These are phyloP conservation scores for Phytophthora megakarya DNA, from an alignment of 352 stramenopile genomes.

Conservation along the genomic window DNA sequence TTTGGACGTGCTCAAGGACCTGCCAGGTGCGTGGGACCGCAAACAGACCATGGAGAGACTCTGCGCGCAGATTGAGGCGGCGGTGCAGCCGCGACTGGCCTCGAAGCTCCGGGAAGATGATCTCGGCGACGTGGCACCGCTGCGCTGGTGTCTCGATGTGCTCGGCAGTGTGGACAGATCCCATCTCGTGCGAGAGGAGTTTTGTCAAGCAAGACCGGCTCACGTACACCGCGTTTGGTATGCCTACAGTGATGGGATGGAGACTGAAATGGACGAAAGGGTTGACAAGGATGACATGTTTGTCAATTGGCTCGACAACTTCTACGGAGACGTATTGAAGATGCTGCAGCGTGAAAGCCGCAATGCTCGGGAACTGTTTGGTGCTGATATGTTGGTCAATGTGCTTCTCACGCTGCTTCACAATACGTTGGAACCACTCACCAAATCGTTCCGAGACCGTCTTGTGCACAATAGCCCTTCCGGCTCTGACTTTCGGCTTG, in stretches of 20 bases:
- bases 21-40: constrained; percentile 64
- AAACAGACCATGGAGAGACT: constrained; percentile 57
- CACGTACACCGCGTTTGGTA: constrained; percentile 67
- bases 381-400: constrained; percentile 14
- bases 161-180: constrained; percentile 52
- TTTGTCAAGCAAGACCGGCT: constrained; percentile 47
- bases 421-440: constrained; percentile 55
- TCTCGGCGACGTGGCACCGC: constrained; percentile 40
- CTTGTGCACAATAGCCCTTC: constrained; percentile 34
- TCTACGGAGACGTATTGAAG: constrained; percentile 57
- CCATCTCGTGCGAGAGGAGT: constrained; percentile 54
- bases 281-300: constrained; percentile 29
- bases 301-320: constrained; percentile 51
- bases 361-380: constrained; percentile 56
- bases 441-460: constrained; percentile 58
- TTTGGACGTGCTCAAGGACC: constrained; percentile 62
- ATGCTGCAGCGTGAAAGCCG: constrained; percentile 64
- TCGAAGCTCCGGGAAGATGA: constrained; percentile 46
- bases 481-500: constrained; percentile 33
- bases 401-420: constrained; percentile 55
- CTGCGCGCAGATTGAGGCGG: constrained; percentile 57
- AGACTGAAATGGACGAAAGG: constrained; percentile 14
- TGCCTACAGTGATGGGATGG: constrained; percentile 37
- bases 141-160: constrained; percentile 59
- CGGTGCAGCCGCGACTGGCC: constrained; percentile 52